Evolutionary conservation across 2,329 filamentous ascomycete genomes (phyloP), one percentile per base, ranked within the genome.

Genomic region (Mariannaea sp.): DNA sequence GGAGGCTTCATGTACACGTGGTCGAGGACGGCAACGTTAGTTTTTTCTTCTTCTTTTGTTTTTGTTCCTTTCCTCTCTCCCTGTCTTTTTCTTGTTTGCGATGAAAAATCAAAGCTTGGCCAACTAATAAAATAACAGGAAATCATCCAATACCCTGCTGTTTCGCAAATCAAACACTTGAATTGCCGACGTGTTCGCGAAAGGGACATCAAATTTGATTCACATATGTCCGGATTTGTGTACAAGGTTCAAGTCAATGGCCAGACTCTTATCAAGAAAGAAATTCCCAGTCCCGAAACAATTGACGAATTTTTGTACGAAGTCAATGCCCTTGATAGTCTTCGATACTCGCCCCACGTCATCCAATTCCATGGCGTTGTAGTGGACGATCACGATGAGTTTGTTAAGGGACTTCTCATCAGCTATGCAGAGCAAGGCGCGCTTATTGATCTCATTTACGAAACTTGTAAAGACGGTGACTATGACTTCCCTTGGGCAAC

Each of bases 291-390:
- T 1, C 93, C 92, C 2, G 93, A 97, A 65, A 94, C 90, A 0
- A 87, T 97, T 16, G 93, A 97, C 58, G 94, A 97, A 70, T 99
- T 99, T 67, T 77, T 97, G 2, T 99, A 99, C 71, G 94, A 99
- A 73, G 89, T 97, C 70, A 97, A 97, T 70, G 93, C 93, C 3
- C 83, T 99, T n/a, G 87, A 89, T 70, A 84, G 85, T 24, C 78
- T 99, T 13, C 80, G 81, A 35, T 84, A 83, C 51, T 90, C 90
- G 1, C 78, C 80, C 5, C 87, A 88, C 64, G 90, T 97, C 54
- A 94, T 97, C 56, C 81, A 85, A 42, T 91, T 97, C 64, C 87
- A 92, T 64, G 94, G 91, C 5, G 83, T 97, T 36, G 88, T 97
- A 38, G 85, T 96, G 9, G 91, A 97, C 69, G 90, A 96, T 7